These are phyloP conservation scores for Paramyrothecium roridum DNA, from an alignment of 2,329 filamentous ascomycete genomes.

Conservation along the genomic window DNA sequence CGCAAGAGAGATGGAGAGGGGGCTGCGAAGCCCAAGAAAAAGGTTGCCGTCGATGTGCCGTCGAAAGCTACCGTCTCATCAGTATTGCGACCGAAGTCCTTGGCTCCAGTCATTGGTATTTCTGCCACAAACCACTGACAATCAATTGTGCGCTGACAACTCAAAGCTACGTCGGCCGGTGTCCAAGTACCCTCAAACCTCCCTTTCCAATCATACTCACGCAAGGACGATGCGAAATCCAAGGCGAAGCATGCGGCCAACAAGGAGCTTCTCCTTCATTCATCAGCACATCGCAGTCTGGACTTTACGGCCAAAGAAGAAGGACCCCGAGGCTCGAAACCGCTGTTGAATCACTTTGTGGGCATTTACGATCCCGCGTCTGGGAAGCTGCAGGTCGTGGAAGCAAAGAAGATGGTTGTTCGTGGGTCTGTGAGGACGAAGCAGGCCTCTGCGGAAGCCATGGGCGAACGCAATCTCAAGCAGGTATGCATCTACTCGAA, in stretches of 20 bases:
- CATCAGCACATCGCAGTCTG: slow-evolving; percentile 51
- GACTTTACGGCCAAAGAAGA: slow-evolving; percentile 58
- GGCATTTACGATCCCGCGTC: slow-evolving; percentile 61
- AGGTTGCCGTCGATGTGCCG: slow-evolving; percentile 44
- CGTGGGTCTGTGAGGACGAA: slow-evolving; percentile 55
- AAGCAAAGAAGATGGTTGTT: slow-evolving; percentile 63
- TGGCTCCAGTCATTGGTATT: slow-evolving; percentile 53
- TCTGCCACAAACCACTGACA: slow-evolving; percentile 1
- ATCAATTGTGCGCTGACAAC: slow-evolving; percentile 12
- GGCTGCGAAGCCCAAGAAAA: slow-evolving; percentile 44
- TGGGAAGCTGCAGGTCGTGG: slow-evolving; percentile 56
- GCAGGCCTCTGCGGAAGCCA: slow-evolving; percentile 45
- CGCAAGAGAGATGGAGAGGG: slow-evolving; percentile 47
- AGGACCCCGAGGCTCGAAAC: slow-evolving; percentile 21
- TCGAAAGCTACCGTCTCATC: slow-evolving; percentile 43
- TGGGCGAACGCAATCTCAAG: slow-evolving; percentile 26
- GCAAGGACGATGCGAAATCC: slow-evolving; percentile 27
- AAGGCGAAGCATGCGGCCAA: slow-evolving; percentile 34
- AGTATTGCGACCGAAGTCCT: slow-evolving; percentile 40
- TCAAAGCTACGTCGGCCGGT: slow-evolving; percentile 30
- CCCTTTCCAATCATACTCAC: slow-evolving; percentile 48
- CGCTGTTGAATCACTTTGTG: slow-evolving; percentile 59
- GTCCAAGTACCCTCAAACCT: slow-evolving; percentile 29
- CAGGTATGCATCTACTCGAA: slow-evolving; percentile 16
- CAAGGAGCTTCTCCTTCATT: slow-evolving; percentile 55